A percentile compares a stretch with the other conserved stretches of the same genome.
These are phyloP conservation scores for Sporothrix euskadiensis DNA, from an alignment of 2,329 filamentous ascomycete genomes.

Conservation along the genomic window DNA sequence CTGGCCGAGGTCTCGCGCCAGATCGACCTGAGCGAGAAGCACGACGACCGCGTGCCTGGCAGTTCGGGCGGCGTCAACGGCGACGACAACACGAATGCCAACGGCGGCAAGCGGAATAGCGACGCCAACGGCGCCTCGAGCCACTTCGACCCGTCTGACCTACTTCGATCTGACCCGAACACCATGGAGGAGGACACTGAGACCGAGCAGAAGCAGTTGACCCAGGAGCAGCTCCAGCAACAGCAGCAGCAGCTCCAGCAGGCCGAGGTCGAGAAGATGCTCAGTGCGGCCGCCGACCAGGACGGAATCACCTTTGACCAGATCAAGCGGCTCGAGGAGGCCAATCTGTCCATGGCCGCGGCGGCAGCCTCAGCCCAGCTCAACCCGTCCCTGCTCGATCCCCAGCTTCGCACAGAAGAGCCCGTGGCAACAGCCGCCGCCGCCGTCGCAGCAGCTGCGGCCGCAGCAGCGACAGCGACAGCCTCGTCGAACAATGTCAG, in stretches of 20 bases:
- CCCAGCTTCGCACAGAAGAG: slow-evolving; percentile 41
- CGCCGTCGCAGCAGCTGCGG: slow-evolving; percentile 17
- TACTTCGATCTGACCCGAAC: slow-evolving; percentile 25
- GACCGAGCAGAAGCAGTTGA: not conserved
- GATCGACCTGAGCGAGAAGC: slow-evolving; percentile 66
- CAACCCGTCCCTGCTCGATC: slow-evolving; percentile 56
- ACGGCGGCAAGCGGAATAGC: not conserved
- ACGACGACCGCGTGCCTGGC: slow-evolving; percentile 52
- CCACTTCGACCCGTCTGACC: slow-evolving; percentile 24
- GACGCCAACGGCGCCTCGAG: not conserved
- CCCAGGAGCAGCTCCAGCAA: not conserved
- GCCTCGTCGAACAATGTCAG: not conserved
- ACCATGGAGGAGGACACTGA: slow-evolving; percentile 20
- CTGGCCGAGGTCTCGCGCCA: slow-evolving; percentile 85
- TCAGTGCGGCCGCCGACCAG: slow-evolving; percentile 27
- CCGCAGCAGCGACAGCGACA: slow-evolving; percentile 1
- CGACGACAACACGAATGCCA: slow-evolving; percentile 29
- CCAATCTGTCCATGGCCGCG: slow-evolving; percentile 57
- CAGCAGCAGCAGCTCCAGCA: slow-evolving; percentile 5
- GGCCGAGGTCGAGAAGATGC: slow-evolving; percentile 17
- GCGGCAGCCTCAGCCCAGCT: slow-evolving; percentile 56
- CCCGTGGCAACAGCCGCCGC: slow-evolving; percentile 25
- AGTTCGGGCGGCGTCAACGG: slow-evolving; percentile 45
- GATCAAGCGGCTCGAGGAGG: slow-evolving; percentile 52
- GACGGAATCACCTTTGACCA: slow-evolving; percentile 42